Conservation (phyloP, 2,329 filamentous ascomycete species). For the Penicillium sp. region DNA sequence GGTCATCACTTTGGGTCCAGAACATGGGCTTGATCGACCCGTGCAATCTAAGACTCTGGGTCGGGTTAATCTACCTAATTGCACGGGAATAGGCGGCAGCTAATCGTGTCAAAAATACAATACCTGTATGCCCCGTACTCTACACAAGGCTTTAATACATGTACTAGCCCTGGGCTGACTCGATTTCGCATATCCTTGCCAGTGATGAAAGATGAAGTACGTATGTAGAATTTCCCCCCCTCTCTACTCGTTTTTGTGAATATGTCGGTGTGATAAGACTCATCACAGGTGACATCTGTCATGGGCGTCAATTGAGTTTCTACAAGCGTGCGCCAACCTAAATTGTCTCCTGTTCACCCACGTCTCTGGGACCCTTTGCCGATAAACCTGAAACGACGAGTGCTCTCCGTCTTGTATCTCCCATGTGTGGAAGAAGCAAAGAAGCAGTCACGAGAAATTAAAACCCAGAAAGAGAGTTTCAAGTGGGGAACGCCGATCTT, state of each 20-base stretch:
- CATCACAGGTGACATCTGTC: constrained; percentile 19
- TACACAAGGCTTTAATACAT: not conserved
- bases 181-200: not conserved
- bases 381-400: constrained; percentile 11
- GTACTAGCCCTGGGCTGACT: not conserved
- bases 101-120: not conserved
- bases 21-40: not conserved
- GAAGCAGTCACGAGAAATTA: not conserved
- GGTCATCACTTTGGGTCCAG: too few relatives aligned
- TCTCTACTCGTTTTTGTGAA: not conserved
- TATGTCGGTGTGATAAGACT: not conserved
- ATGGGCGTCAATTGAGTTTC: constrained; percentile 35
- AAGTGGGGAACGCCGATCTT: not conserved
- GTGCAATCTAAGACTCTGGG: not conserved
- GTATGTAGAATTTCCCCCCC: not conserved
- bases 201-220: not conserved
- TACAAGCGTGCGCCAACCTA: constrained; percentile 33
- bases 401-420: constrained; percentile 13
- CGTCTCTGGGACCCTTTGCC: constrained; percentile 26
- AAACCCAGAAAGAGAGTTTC: constrained; percentile 1
- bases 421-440: not conserved
- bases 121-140: not conserved
- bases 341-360: constrained; percentile 32
- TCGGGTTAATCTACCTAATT: constrained; percentile 8
- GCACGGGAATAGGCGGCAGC: not conserved